A percentile compares a stretch with the other conserved stretches of the same genome.
phyloP scores from a whole-genome alignment of 176 grass and related monocot genomes.

The Puccinellia tenuiflora region DNA sequence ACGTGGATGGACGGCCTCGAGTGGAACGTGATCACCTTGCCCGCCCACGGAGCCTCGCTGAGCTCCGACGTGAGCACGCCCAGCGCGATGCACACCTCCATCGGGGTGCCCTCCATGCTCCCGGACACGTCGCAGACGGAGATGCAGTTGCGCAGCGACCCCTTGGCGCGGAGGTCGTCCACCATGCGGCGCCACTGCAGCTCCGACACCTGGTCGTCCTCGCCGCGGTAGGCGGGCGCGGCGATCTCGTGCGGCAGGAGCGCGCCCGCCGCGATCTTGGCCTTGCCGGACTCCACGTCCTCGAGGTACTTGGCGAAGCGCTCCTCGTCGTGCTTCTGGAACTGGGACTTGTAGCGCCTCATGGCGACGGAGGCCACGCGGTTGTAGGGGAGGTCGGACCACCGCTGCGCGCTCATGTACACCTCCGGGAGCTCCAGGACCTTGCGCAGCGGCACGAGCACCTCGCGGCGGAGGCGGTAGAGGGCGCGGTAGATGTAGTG shows the following conservation, averaged over 20 bases:
- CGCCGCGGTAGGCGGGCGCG: neutral
- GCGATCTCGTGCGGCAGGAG: neutral
- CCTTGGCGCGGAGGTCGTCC: conserved; percentile 1
- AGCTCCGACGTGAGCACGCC: neutral
- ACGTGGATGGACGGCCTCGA: neutral
- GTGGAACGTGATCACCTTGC: neutral
- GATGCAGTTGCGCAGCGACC: neutral
- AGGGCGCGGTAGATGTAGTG: conserved; percentile 48
- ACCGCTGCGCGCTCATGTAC: conserved; percentile 51
- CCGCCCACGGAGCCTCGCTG: neutral
- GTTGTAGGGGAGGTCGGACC: conserved; percentile 42
- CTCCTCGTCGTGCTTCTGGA: neutral
- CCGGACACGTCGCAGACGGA: neutral
- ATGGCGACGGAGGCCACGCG: conserved; percentile 54
- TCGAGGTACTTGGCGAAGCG: neutral
- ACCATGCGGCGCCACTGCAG: neutral
- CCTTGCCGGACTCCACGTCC: neutral
- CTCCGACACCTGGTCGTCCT: neutral
- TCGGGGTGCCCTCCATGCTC: conserved; percentile 2
- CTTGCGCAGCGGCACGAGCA: conserved; percentile 34
- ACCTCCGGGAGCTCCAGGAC: conserved; percentile 48
- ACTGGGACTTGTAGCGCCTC: conserved; percentile 35
- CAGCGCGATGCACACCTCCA: conserved; percentile 7
- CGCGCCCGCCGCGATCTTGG: neutral
- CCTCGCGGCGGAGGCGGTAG: conserved; percentile 40